Evolutionary conservation across 345 rosid genomes (phyloP).

Genomic region (Eucalyptus regnans): DNA sequence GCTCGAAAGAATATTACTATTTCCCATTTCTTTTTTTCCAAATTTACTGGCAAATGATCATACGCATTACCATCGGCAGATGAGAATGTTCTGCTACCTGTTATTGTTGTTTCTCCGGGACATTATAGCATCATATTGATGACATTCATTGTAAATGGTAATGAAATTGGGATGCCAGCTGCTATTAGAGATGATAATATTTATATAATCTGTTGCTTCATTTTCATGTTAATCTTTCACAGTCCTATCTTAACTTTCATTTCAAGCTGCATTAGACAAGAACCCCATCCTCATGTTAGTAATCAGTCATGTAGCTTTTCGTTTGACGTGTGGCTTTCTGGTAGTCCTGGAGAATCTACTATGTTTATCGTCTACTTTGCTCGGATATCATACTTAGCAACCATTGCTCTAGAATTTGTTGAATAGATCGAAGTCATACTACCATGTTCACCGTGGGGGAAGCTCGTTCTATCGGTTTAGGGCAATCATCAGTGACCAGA

Average conservation of each 20-base stretch:
- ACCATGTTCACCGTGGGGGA: not conserved
- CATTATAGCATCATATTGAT: not conserved
- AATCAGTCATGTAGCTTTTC: not conserved
- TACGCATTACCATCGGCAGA: not conserved
- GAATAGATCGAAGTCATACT: not conserved
- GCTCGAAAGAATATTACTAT: not conserved
- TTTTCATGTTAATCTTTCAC: not conserved
- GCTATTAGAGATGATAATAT: not conserved
- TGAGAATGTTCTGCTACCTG: not conserved
- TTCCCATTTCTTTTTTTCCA: not conserved
- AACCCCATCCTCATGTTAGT: not conserved
- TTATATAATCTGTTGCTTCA: not conserved
- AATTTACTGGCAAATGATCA: not conserved
- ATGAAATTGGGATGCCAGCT: not conserved
- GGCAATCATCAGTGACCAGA: not conserved
- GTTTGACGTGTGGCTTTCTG: accelerated
- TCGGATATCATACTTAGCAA: not conserved
- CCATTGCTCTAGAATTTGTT: not conserved
- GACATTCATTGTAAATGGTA: not conserved
- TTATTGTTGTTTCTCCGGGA: not conserved
- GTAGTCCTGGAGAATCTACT: not conserved
- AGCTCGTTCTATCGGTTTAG: not conserved
- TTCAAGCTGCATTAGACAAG: too few relatives aligned
- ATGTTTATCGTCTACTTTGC: not conserved
- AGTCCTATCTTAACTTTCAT: not conserved